Conservation (phyloP, 2,329 filamentous ascomycete genomes). For the Leptographium flavum region DNA sequence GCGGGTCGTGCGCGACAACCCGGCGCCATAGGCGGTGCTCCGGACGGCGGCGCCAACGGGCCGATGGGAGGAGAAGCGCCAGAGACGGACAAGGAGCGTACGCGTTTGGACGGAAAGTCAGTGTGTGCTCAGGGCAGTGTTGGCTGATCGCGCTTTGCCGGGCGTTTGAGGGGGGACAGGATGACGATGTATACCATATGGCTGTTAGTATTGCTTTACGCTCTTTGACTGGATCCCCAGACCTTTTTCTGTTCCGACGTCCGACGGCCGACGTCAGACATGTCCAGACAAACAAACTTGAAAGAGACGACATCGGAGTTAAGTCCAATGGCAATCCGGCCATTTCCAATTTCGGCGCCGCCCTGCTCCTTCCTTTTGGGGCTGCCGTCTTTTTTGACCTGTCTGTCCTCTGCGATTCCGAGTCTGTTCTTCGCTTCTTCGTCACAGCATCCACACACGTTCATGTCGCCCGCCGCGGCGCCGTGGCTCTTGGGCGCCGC, state of each 20-base stretch:
- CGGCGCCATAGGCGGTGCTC: slow-evolving; percentile 41
- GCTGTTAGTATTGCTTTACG: not conserved
- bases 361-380: not conserved
- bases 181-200: not conserved
- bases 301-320: too few species aligned
- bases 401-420: too few species aligned
- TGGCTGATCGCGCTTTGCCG: not conserved
- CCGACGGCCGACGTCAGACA: too few species aligned
- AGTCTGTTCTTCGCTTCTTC: not conserved
- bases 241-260: too few species aligned
- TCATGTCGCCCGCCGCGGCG: not conserved
- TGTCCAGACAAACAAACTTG: too few species aligned
- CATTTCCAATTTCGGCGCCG: not conserved
- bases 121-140: not conserved
- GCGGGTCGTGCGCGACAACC: slow-evolving; percentile 80
- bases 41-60: too few species aligned
- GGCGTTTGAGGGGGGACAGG: not conserved
- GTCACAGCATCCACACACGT: too few species aligned
- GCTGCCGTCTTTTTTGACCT: not conserved
- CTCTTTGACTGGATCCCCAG: too few species aligned
- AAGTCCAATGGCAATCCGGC: not conserved
- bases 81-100: too few species aligned
- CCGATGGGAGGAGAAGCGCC: too few species aligned
- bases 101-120: too few species aligned
- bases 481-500: not conserved